Conservation (phyloP, 1,284 basidiomycete species). For the Trichosporon sp. region DNA sequence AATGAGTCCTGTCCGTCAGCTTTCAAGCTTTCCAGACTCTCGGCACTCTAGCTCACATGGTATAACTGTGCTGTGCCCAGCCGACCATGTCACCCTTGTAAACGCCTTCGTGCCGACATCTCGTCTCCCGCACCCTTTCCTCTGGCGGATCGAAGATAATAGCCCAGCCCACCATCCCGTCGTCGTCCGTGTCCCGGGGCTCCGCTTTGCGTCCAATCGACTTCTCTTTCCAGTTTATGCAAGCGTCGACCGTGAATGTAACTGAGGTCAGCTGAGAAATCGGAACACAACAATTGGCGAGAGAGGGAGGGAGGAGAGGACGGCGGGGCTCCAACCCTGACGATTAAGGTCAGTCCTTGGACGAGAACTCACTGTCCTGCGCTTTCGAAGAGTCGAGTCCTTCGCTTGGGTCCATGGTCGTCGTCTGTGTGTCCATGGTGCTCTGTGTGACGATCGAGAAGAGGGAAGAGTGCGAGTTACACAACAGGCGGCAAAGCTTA, state of each 20-base stretch:
- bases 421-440: background rate
- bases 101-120: background rate
- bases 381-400: background rate
- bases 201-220: background rate
- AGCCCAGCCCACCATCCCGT: conserved; percentile 8
- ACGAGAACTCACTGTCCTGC: background rate
- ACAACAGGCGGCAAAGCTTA: background rate
- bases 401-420: background rate
- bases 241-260: conserved; percentile 9
- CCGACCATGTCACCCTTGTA: conserved; percentile 10
- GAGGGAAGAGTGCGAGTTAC: background rate
- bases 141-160: conserved; percentile 3
- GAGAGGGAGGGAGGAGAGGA: background rate
- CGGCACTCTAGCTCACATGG: background rate
- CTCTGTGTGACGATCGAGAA: too few species aligned
- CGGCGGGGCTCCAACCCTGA: too few species aligned
- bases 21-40: background rate
- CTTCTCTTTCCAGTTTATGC: conserved; percentile 5
- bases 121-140: conserved; percentile 4
- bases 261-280: background rate
- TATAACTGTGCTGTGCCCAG: conserved; percentile 10
- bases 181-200: background rate
- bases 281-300: too few species aligned
- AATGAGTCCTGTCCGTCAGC: conserved; percentile 9
- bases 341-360: too few species aligned